Conservation (phyloP, 805 yeast species). For the Cyberlindnera veronae region DNA sequence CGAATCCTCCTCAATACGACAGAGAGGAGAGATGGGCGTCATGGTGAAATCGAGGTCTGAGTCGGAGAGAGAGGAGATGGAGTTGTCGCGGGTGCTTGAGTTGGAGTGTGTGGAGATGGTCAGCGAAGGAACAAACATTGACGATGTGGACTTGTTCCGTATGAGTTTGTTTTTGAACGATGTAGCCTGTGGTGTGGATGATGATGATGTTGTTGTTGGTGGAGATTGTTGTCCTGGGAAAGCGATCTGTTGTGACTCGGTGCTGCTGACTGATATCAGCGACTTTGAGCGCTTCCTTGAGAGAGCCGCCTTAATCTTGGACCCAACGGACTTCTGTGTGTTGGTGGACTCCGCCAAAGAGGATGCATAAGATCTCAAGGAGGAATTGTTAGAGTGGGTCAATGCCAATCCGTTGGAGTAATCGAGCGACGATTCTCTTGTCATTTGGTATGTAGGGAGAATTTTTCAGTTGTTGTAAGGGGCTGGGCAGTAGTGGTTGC, state of each 20-base stretch:
- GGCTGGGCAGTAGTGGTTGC: not conserved
- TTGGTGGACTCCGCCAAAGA: conserved; percentile 20
- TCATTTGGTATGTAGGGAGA: conserved; percentile 1
- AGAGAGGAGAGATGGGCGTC: conserved; percentile 17
- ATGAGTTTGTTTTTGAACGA: conserved; percentile 4
- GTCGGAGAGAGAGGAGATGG: conserved; percentile 25
- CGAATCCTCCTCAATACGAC: conserved; percentile 24
- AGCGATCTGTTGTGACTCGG: conserved; percentile 6
- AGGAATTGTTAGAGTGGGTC: conserved; percentile 23
- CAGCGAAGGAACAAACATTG: conserved; percentile 2
- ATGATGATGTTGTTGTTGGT: not conserved
- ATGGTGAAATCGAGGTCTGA: conserved; percentile 15
- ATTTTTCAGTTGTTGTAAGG: not conserved
- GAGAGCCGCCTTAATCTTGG: conserved; percentile 11
- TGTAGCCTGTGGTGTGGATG: not conserved
- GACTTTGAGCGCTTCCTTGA: conserved; percentile 19
- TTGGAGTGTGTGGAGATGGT: conserved; percentile 7
- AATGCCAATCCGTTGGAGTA: conserved; percentile 10
- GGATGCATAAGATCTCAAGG: conserved; percentile 22
- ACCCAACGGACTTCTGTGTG: conserved; percentile 14
- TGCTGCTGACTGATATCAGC: conserved; percentile 6
- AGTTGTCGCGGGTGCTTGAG: conserved; percentile 24
- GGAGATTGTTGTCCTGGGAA: not conserved
- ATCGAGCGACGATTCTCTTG: conserved; percentile 8
- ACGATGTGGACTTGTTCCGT: conserved; percentile 7